phyloP scores from a whole-genome alignment of 2,329 filamentous ascomycete species.

The Cordyceps militaris region DNA sequence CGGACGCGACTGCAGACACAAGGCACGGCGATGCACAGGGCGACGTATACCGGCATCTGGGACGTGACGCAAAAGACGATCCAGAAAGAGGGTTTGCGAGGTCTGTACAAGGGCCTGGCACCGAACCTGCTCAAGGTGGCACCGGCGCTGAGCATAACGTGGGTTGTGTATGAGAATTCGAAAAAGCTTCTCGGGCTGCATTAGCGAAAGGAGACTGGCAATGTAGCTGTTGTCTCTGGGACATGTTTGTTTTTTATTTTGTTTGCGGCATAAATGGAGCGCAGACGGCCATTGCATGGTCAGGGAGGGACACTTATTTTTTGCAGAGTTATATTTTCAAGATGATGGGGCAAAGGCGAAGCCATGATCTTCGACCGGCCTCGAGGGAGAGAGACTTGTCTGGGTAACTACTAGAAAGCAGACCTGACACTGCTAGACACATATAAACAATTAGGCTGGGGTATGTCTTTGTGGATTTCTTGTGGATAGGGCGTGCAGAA shows the following conservation, averaged over 20 bases:
- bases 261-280: slow-evolving; percentile 8
- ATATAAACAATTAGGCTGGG: not conserved
- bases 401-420: not conserved
- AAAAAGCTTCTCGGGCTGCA: slow-evolving; percentile 61
- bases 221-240: not conserved
- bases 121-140: slow-evolving; percentile 95
- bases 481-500: not conserved
- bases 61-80: slow-evolving; percentile 84
- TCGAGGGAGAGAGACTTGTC: not conserved
- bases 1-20: slow-evolving; percentile 90
- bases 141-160: slow-evolving; percentile 90
- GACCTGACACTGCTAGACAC: slow-evolving; percentile 1
- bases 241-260: not conserved
- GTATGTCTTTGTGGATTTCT: not conserved
- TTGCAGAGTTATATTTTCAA: not conserved
- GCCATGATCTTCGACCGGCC: not conserved
- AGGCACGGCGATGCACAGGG: slow-evolving; percentile 83
- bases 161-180: slow-evolving; percentile 86
- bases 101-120: slow-evolving; percentile 89
- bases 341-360: not conserved
- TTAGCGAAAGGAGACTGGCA: slow-evolving; percentile 20
- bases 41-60: slow-evolving; percentile 83
- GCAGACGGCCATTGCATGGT: not conserved
- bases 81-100: slow-evolving; percentile 71
- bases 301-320: not conserved